Base-by-base conservation (phyloP, 805 yeast genomes). In the Monosporozyma servazzii region DNA sequence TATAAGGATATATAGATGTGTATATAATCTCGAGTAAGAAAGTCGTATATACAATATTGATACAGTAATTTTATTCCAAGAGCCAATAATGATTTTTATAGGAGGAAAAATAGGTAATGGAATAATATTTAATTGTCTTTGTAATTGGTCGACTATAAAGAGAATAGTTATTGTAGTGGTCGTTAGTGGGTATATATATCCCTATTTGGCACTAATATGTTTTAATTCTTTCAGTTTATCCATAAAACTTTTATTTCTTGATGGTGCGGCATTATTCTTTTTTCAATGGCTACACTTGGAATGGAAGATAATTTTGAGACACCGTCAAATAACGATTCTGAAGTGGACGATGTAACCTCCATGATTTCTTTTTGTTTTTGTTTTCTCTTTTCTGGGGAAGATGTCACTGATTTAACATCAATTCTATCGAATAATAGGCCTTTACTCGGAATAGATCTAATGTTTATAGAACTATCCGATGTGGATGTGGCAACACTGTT, bases 341-440 rank as follows among this genome's bases (percentile, higher is more conserved):
- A 17, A 5, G 47, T 20, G 5, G 36, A 25, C 15, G 29, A 25
- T 25, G 27, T 31, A 15, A 44, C 37, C 3, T 15, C 25, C 23
- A 37, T 18, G 9, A 18, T 5, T 18, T 41, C 29, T 21, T 23
- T 41, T n/a, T 41, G 17, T 21, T 21, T 41, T 18, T 39, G 9
- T 18, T 45, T 21, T 4, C 11, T n/a, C 31, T 20, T 36, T n/a
- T 36, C 37, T 31, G 48, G 40, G 21, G 48, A 31, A 8, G 49
- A 27, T 15, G 43, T 20, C 15, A 21, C 21, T 11, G 51, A 23
- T 11, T 44, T 42, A 13, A 29, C 37, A 41, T 48, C 46, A 15
- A 48, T n/a, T 27, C 44, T 41, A 36, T 33, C 47, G 23, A 31
- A 45, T 15, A 48, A 44, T 21, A 48, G 23, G 5, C 51, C 39